These are phyloP conservation scores for Hymenoscyphus salicellus DNA, from an alignment of 2,329 filamentous ascomycete genomes.

Conservation along the genomic window DNA sequence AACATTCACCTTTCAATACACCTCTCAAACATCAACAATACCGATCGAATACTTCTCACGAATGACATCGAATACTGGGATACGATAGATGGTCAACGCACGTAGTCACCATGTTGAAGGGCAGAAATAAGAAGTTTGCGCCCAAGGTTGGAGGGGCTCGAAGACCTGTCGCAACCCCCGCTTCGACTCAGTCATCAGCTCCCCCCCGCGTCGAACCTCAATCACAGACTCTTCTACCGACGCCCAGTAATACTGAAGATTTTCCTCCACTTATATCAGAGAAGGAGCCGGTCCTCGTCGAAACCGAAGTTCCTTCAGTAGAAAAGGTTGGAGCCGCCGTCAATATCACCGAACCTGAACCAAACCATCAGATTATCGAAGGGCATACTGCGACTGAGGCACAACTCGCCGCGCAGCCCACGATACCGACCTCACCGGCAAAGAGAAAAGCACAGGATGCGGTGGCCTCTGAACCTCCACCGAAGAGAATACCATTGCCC, in stretches of 20 bases:
- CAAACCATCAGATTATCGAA: background rate
- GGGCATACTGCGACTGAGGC: background rate
- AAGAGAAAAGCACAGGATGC: slow-evolving; percentile 21
- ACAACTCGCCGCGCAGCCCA: background rate
- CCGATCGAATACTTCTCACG: background rate
- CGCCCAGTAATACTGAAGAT: background rate
- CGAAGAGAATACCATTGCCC: background rate
- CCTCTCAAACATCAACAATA: background rate
- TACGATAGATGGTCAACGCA: background rate
- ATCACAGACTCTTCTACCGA: slow-evolving; percentile 29
- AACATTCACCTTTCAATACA: background rate
- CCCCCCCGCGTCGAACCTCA: slow-evolving; percentile 42
- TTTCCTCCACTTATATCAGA: background rate
- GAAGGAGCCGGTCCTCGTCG: background rate
- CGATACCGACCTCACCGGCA: background rate
- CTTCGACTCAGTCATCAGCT: slow-evolving; percentile 39
- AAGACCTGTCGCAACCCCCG: slow-evolving; percentile 45
- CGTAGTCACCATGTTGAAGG: slow-evolving; percentile 42
- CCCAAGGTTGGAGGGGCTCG: slow-evolving; percentile 60
- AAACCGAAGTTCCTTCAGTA: background rate
- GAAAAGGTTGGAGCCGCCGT: background rate
- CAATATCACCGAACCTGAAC: background rate
- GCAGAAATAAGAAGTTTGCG: slow-evolving; percentile 55
- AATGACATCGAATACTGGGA: background rate
- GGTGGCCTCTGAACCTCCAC: background rate